Evolutionary conservation across 2,329 filamentous ascomycete genomes (phyloP).

Genomic region (Claviceps maximensis): DNA sequence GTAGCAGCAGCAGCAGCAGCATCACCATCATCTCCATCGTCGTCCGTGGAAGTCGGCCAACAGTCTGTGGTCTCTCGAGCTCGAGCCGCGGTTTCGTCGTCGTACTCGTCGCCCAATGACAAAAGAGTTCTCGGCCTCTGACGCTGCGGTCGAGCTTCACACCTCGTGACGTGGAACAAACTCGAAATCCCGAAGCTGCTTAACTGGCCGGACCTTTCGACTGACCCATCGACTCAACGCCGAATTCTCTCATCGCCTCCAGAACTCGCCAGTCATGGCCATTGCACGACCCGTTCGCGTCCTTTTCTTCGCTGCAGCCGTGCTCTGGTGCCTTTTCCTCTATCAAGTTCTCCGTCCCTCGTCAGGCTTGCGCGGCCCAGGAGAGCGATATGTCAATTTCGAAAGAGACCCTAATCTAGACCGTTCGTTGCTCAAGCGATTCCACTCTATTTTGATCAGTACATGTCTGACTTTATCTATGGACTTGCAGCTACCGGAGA

Average conservation of each 20-base stretch:
- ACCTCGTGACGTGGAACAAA: not conserved
- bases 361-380: conserved; percentile 27
- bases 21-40: too few species aligned
- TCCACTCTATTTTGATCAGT: not conserved
- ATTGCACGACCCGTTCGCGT: conserved; percentile 75
- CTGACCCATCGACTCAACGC: not conserved
- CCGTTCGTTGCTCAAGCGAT: conserved; percentile 41
- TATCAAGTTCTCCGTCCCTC: conserved; percentile 58
- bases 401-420: conserved; percentile 77
- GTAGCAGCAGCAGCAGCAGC: too few species aligned
- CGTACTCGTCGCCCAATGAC: not conserved
- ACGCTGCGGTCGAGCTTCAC: not conserved
- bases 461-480: conserved; percentile 7
- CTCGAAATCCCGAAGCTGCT: not conserved
- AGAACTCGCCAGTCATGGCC: conserved; percentile 45
- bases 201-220: not conserved
- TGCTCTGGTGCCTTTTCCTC: conserved; percentile 67
- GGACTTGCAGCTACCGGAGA: conserved; percentile 58
- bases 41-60: not conserved
- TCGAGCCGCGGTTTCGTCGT: not conserved
- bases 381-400: conserved; percentile 40
- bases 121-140: not conserved
- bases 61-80: not conserved
- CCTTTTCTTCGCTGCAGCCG: conserved; percentile 55
- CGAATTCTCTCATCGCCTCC: not conserved